Evolutionary conservation across 2,329 filamentous ascomycete species (phyloP), one percentile per base, ranked within the genome.

Genomic region (Neocucurbitaria cava): DNA sequence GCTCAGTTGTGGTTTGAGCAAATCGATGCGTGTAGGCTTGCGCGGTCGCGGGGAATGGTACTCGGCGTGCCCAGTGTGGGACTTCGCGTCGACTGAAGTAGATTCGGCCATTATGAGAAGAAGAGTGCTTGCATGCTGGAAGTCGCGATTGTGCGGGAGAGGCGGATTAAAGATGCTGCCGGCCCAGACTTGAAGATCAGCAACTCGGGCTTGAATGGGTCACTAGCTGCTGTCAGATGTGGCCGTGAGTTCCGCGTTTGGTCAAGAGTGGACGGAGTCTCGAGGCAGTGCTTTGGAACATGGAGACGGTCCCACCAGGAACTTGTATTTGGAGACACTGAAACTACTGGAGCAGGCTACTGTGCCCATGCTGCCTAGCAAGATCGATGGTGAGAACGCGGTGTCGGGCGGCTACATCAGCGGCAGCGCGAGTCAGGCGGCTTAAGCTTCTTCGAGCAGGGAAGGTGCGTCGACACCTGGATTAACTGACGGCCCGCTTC

Each of bases 41-140:
- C 75, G 71, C 38, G 74, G 65, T 36, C 73, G 72, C 31, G 74
- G 74, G 33, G 73, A 56, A 41, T 69, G 66, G 41, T 67, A 61
- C 3, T 72, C 64, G 28, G 59, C 47, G 38, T 70, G 52, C 23
- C 68, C 72, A 46, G 69, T 70, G 24, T 51, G 59, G 30, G 54
- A 6, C 13, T 53, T 55, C 17, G 61, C 35, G 39, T 73, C 70
- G 48, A 70, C 49, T 26, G 72, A 69, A 17, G 69, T 69, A 45
- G 71, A 70, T 52, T 74, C 65, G 31, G 71, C 67, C 73, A 73
- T 76, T 44, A 62, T 69, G 54, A 46, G 42, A 9, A 42, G 46
- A 30, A 42, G 40, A 24, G 15, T 10, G 46, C 54, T 58, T 45
- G 58, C 70, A 73, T 70, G 56, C 47, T 61, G 65, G 54, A 55